Conservation (phyloP, 345 rosid genomes). For the Boechera stricta region DNA sequence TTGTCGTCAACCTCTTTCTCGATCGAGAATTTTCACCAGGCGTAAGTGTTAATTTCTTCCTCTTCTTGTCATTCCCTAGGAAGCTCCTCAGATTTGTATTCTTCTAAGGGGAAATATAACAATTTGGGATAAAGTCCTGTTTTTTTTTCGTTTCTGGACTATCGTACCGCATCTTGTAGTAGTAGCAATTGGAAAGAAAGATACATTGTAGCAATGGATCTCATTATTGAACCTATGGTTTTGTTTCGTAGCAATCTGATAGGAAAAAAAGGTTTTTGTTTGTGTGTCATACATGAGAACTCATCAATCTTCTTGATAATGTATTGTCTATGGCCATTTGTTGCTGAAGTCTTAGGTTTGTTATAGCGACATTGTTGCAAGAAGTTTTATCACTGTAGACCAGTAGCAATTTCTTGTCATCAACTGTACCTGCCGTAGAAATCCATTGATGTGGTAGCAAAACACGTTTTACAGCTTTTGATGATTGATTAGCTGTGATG, state of each 20-base stretch:
- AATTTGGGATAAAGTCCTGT: slow-evolving; percentile 8
- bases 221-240: slow-evolving; percentile 8
- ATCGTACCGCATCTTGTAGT: slow-evolving; percentile 8
- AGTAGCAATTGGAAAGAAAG: not conserved
- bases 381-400: not conserved
- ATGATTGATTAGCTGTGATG: slow-evolving; percentile 8
- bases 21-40: slow-evolving; percentile 66
- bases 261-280: not conserved
- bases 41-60: slow-evolving; percentile 61
- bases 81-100: slow-evolving; percentile 36
- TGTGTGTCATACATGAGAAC: slow-evolving; percentile 14
- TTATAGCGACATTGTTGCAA: slow-evolving; percentile 33
- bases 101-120: not conserved
- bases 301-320: not conserved
- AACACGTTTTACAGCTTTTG: not conserved
- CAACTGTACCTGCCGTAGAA: slow-evolving; percentile 1
- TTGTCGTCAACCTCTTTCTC: slow-evolving; percentile 60
- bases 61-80: not conserved
- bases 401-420: slow-evolving; percentile 9
- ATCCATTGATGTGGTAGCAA: slow-evolving; percentile 9
- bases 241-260: slow-evolving; percentile 27
- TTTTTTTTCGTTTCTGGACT: not conserved
- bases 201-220: slow-evolving; percentile 34
- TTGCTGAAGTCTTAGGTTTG: slow-evolving; percentile 14
- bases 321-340: not conserved